phyloP scores from a whole-genome alignment of 78 protist species.

The Dictyostelium discoideum region dicty_2.7 NC_007089.4:1645501-1646000 shows the following conservation, averaged over 20 bases:
- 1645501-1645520: conserved; percentile 41
- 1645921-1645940: not conserved
- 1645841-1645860: conserved; percentile 41
- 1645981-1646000: no score
- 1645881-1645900: conserved; percentile 69
- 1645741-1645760: conserved; percentile 63
- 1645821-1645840: conserved; percentile 55
- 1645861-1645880: conserved; percentile 56
- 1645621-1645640: not conserved
- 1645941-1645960: not conserved
- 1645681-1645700: conserved; percentile 81
- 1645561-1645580: not conserved
- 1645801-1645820: conserved; percentile 12
- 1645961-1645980: not conserved
- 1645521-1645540: conserved; percentile 80
- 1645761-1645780: conserved; percentile 73
- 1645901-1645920: not conserved
- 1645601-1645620: no score
- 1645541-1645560: not conserved
- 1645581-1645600: no score
- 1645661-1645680: not conserved
- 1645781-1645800: conserved; percentile 75
- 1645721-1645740: conserved; percentile 49
- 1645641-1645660: no score
- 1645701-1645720: conserved; percentile 41